Conservation (phyloP, 1,139 yeast species). For the Nadsonia commutata region DNA sequence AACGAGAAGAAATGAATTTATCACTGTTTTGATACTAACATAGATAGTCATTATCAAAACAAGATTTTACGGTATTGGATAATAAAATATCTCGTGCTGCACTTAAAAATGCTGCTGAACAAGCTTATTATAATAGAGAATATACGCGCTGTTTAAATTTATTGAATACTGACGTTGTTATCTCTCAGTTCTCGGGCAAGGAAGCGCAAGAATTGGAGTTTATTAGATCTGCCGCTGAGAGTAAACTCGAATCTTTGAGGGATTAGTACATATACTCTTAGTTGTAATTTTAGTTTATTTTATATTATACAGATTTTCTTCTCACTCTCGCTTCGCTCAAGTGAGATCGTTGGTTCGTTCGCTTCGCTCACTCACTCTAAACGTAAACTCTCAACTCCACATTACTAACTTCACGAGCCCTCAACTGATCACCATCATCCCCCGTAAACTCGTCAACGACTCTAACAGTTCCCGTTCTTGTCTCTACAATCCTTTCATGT, state of each 20-base stretch:
- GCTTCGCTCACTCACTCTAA: no score
- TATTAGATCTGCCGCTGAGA: neutral
- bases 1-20: constrained; percentile 5
- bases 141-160: constrained; percentile 8
- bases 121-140: constrained; percentile 19
- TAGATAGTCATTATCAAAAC: constrained; percentile 11
- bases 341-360: no score
- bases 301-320: neutral
- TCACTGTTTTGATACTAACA: constrained; percentile 3
- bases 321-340: no score
- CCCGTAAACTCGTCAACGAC: neutral
- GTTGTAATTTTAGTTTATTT: neutral
- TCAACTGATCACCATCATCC: neutral
- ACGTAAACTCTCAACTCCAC: neutral
- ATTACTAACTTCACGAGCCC: neutral
- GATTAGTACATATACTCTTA: neutral
- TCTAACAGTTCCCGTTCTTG: neutral
- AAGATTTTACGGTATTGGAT: constrained; percentile 9
- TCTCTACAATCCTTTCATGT: neutral
- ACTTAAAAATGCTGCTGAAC: constrained; percentile 21
- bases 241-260: neutral
- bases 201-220: neutral
- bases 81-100: constrained; percentile 18
- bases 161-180: neutral
- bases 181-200: neutral